Evolutionary conservation across 2,329 filamentous ascomycete genomes (phyloP).

Genomic region (Colletotrichum lini): DNA sequence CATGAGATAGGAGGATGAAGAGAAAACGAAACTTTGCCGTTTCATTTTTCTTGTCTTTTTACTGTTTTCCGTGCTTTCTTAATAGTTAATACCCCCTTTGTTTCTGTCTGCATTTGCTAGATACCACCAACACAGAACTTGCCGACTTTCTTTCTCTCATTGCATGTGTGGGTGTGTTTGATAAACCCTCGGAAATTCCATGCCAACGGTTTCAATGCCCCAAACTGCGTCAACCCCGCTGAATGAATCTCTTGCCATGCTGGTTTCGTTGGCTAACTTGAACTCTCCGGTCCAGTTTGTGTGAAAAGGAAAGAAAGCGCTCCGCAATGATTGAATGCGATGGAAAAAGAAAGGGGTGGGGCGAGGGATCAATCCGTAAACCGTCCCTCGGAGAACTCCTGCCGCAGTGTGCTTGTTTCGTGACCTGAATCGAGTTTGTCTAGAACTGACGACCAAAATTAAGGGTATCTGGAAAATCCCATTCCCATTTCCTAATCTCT

Average conservation of each 20-base stretch:
- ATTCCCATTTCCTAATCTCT: constrained; percentile 40
- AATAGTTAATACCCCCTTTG: constrained; percentile 24
- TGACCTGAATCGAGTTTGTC: constrained; percentile 50
- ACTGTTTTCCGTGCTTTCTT: neutral
- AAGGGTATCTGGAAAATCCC: constrained; percentile 53
- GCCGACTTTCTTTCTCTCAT: neutral
- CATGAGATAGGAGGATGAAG: neutral
- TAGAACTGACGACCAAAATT: constrained; percentile 53
- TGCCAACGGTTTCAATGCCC: constrained; percentile 3
- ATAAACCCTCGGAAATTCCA: constrained; percentile 6
- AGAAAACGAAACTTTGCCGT: neutral
- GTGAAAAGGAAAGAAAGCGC: neutral
- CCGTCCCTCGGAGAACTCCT: neutral
- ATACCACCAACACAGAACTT: constrained; percentile 6
- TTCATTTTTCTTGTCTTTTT: neutral
- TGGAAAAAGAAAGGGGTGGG: constrained; percentile 7
- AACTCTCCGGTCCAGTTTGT: neutral
- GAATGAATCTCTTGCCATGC: constrained; percentile 1
- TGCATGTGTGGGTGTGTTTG: neutral
- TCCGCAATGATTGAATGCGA: constrained; percentile 6
- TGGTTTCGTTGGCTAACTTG: neutral
- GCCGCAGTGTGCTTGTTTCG: constrained; percentile 40
- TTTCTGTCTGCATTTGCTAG: neutral
- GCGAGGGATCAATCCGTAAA: neutral
- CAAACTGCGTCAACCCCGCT: constrained; percentile 9